Evolutionary conservation across 148 eudicot genomes (phyloP).

Genomic region (Dysphania ambrosioides): DNA sequence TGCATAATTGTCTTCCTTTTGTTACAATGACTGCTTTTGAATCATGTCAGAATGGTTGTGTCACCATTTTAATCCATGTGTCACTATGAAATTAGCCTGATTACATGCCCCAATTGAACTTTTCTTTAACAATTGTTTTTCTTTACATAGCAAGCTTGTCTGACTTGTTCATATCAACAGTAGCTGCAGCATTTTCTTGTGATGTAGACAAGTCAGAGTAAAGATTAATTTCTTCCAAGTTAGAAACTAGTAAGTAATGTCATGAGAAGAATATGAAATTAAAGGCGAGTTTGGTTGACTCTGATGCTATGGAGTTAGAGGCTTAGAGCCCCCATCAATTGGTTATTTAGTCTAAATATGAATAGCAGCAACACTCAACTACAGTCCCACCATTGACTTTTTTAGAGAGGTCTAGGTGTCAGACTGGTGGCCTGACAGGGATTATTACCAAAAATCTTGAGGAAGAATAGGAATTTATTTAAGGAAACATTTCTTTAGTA

Average conservation of each 20-base stretch:
- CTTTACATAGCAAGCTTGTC: neutral
- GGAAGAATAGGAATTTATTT: neutral
- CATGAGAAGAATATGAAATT: neutral
- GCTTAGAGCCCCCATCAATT: neutral
- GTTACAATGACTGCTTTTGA: neutral
- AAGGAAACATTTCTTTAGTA: neutral
- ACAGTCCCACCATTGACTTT: neutral
- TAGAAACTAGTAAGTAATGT: neutral
- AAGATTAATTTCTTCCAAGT: neutral
- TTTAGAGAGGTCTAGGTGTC: no score
- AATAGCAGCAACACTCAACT: neutral
- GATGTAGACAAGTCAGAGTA: neutral
- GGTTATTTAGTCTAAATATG: neutral
- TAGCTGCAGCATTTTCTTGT: neutral
- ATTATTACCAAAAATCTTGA: neutral
- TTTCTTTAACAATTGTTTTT: neutral
- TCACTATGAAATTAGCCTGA: neutral
- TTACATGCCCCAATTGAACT: neutral
- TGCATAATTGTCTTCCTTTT: neutral
- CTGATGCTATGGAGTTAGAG: neutral
- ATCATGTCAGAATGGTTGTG: neutral
- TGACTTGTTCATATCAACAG: neutral
- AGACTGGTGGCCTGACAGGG: neutral
- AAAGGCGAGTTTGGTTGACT: neutral
- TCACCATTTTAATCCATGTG: neutral